Percentiles rank a stretch among this genome's conserved stretches.
phyloP scores from a whole-genome alignment of 2,329 filamentous ascomycete species.

The Neurospora crassa region DNA sequence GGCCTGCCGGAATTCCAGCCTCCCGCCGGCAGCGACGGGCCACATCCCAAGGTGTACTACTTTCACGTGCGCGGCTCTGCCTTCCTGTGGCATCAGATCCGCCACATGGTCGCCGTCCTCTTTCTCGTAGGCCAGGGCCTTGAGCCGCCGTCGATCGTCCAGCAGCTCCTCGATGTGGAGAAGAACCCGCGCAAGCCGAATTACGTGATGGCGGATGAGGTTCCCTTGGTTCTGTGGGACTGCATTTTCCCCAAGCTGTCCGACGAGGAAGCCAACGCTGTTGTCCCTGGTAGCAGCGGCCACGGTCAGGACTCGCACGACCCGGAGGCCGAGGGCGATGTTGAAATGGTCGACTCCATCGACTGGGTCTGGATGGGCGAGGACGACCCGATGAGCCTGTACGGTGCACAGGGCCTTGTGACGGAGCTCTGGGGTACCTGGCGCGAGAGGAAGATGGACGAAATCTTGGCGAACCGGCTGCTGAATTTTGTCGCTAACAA shows the following conservation, averaged over 20 bases:
- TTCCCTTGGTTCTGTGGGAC: slow-evolving; percentile 90
- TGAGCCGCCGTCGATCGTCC: slow-evolving; percentile 64
- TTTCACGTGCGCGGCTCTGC: slow-evolving; percentile 85
- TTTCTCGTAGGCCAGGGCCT: slow-evolving; percentile 87
- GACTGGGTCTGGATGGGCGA: slow-evolving; percentile 76
- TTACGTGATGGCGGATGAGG: slow-evolving; percentile 86
- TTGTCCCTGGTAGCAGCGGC: background rate
- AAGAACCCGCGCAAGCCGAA: slow-evolving; percentile 67
- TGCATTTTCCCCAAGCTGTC: slow-evolving; percentile 70
- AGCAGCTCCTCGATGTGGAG: slow-evolving; percentile 62
- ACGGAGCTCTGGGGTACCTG: slow-evolving; percentile 75
- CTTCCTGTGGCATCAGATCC: slow-evolving; percentile 97
- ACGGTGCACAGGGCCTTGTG: slow-evolving; percentile 56
- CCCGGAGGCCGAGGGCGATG: slow-evolving; percentile 19
- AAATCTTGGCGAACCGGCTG: slow-evolving; percentile 68
- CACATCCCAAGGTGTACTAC: slow-evolving; percentile 63
- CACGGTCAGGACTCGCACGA: slow-evolving; percentile 24
- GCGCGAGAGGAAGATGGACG: slow-evolving; percentile 81
- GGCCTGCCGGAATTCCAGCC: slow-evolving; percentile 34
- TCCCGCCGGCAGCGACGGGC: slow-evolving; percentile 13
- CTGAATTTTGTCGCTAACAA: slow-evolving; percentile 50
- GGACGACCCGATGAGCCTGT: slow-evolving; percentile 47
- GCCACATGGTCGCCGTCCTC: slow-evolving; percentile 86
- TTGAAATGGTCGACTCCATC: slow-evolving; percentile 46
- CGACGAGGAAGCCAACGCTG: slow-evolving; percentile 7